Conservation (phyloP, 169 alveolate species). For the Toxoplasma gondii region DNA sequence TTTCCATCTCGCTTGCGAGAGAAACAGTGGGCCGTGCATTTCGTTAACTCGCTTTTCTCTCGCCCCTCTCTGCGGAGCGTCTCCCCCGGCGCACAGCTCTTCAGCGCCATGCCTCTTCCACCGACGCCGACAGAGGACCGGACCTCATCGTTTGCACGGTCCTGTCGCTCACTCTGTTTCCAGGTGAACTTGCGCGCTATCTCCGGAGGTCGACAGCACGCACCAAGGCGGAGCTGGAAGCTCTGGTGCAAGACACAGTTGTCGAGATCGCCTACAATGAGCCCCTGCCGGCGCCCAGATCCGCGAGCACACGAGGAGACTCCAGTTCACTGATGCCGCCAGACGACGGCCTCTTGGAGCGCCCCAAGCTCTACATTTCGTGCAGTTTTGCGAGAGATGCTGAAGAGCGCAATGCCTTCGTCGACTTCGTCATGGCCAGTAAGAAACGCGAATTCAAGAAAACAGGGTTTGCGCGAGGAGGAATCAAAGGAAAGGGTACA, state of each 20-base stretch:
- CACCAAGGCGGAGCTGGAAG: not conserved
- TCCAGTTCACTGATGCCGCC: not conserved
- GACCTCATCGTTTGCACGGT: no score
- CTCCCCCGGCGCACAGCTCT: no score
- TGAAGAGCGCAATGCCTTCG: not conserved
- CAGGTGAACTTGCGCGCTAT: not conserved
- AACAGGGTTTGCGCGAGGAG: no score
- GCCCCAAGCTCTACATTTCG: not conserved
- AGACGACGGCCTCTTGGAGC: not conserved
- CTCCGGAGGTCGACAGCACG: not conserved
- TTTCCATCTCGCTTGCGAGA: no score
- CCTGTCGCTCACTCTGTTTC: no score
- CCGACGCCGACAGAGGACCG: no score
- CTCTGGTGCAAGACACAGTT: not conserved
- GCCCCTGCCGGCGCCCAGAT: not conserved
- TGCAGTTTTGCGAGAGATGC: not conserved
- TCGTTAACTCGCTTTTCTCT: not conserved
- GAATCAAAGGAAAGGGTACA: no score
- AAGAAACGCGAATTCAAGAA: not conserved
- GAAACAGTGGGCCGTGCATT: no score
- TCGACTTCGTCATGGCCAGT: not conserved
- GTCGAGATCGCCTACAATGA: not conserved
- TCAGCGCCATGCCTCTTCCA: no score
- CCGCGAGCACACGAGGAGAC: not conserved
- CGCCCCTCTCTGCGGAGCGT: no score